These are phyloP conservation scores for Chrysochromulina parva DNA, from an alignment of 78 protist species.

Conservation along the genomic window DNA sequence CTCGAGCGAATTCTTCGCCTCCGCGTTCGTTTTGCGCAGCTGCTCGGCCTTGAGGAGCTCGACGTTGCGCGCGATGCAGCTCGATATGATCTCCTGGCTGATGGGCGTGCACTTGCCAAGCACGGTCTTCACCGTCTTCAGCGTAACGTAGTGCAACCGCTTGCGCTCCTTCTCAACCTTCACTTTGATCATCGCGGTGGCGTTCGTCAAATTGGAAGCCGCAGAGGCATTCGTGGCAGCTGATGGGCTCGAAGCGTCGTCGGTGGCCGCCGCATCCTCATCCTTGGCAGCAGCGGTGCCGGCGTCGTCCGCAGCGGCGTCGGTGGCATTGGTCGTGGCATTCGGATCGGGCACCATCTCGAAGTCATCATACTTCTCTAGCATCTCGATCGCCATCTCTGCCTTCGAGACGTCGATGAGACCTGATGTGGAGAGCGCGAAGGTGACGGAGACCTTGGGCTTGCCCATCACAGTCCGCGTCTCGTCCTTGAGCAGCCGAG, in stretches of 20 bases:
- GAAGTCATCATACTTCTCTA: neutral
- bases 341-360: neutral
- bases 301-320: neutral
- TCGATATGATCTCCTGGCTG: neutral
- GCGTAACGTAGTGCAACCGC: neutral
- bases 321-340: neutral
- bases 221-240: too few relatives aligned
- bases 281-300: neutral
- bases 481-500: neutral
- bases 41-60: neutral
- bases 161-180: neutral
- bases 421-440: neutral
- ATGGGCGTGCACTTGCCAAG: neutral
- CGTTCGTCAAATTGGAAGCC: neutral
- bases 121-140: neutral
- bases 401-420: neutral
- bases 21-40: neutral
- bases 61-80: neutral
- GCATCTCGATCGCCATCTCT: neutral
- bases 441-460: neutral
- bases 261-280: neutral
- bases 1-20: neutral
- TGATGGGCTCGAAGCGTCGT: neutral
- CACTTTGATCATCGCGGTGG: neutral
- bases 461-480: neutral